Evolutionary conservation across 1,284 basidiomycete species (phyloP).

Genomic region (Golubevia pallescens): DNA sequence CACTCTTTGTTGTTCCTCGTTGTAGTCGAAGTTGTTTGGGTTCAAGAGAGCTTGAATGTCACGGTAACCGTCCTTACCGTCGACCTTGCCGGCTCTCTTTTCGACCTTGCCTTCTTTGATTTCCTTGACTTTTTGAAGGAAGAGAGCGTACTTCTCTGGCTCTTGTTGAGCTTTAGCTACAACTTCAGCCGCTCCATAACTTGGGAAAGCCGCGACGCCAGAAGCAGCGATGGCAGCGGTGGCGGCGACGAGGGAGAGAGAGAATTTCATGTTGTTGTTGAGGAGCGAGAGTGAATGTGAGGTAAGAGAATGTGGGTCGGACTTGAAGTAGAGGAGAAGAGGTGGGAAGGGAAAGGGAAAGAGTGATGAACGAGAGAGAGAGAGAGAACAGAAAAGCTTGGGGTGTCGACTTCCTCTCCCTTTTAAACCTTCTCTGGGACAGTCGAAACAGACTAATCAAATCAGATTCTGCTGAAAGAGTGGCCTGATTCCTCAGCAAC

Average conservation of each 20-base stretch:
- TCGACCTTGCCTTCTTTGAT: conserved; percentile 21
- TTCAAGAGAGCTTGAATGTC: conserved; percentile 26
- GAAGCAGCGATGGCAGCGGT: conserved; percentile 15
- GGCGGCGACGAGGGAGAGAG: conserved; percentile 6
- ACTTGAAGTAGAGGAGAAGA: not conserved
- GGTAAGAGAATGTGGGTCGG: not conserved
- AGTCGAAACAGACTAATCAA: too few species aligned
- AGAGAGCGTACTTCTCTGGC: conserved; percentile 22
- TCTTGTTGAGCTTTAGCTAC: conserved; percentile 3
- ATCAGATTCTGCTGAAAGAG: too few species aligned
- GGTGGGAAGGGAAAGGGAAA: too few species aligned
- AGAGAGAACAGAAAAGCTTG: too few species aligned
- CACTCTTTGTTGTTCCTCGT: conserved; percentile 21
- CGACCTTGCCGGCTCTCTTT: conserved; percentile 3
- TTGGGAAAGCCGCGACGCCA: conserved; percentile 23
- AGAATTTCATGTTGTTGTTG: conserved; percentile 15
- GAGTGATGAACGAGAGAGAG: too few species aligned
- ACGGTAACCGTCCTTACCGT: conserved; percentile 11
- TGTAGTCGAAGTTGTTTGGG: conserved; percentile 34
- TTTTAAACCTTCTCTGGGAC: too few species aligned
- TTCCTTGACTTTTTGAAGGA: conserved; percentile 22
- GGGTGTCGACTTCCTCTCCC: too few species aligned
- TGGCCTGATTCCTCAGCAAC: too few species aligned
- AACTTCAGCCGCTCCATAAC: conserved; percentile 9
- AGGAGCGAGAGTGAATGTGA: conserved; percentile 4